Percentiles rank a stretch among this genome's conserved stretches.
Conservation (phyloP, 73 alveolate species). For the Breviolum minutum region DNA sequence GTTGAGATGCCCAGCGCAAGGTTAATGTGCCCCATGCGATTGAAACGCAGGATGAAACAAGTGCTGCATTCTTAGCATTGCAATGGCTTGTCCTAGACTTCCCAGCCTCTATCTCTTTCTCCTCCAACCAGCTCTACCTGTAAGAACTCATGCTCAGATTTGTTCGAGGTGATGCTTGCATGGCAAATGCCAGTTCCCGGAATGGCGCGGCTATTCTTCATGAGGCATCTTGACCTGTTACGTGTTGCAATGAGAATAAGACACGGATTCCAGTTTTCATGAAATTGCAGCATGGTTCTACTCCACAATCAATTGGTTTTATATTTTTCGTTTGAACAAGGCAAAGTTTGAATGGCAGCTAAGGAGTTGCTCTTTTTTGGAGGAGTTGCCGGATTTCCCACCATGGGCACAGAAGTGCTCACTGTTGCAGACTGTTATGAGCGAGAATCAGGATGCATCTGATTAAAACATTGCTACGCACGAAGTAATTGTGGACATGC, state of each 20-base stretch:
- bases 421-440: neutral
- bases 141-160: neutral
- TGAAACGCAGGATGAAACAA: constrained; percentile 24
- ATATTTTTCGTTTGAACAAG: too few relatives aligned
- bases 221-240: neutral
- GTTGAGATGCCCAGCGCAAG: neutral
- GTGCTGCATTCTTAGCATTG: neutral
- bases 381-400: constrained; percentile 70
- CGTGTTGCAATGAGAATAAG: neutral
- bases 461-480: neutral
- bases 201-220: constrained; percentile 65
- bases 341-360: neutral
- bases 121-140: too few relatives aligned
- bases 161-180: constrained; percentile 63
- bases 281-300: neutral
- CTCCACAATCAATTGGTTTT: too few relatives aligned
- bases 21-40: constrained; percentile 80
- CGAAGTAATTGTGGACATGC: too few relatives aligned
- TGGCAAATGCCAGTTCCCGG: constrained; percentile 95
- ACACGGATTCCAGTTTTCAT: neutral
- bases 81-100: neutral
- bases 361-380: constrained; percentile 68
- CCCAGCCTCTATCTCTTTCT: neutral
- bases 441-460: neutral
- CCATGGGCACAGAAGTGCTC: constrained; percentile 68